These are phyloP conservation scores for Lagenidium sp. DNA, from an alignment of 352 stramenopile genomes.

Conservation along the genomic window DNA sequence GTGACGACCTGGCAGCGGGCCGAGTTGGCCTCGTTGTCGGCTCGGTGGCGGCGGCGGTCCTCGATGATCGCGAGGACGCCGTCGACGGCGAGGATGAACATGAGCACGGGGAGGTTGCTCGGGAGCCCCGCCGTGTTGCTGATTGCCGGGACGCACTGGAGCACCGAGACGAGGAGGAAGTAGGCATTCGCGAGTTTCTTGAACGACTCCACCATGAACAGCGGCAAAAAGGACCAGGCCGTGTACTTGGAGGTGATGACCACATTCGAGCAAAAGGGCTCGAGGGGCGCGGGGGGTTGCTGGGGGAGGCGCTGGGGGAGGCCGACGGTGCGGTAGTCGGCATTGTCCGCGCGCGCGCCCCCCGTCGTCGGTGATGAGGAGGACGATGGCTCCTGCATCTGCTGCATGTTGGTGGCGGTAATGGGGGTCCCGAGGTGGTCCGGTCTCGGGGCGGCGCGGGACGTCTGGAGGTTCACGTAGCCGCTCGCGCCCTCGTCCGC, in stretches of 20 bases:
- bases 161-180: conserved; percentile 85
- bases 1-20: conserved; percentile 47
- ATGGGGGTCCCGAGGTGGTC: background rate
- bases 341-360: background rate
- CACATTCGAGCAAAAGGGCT: conserved; percentile 69
- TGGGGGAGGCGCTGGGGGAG: conserved; percentile 25
- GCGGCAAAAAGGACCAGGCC: conserved; percentile 80
- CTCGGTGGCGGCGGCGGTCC: conserved; percentile 62
- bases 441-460: conserved; percentile 6
- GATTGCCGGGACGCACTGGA: conserved; percentile 78
- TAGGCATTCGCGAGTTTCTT: conserved; percentile 89
- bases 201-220: conserved; percentile 85
- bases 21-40: conserved; percentile 82
- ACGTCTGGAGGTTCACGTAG: conserved; percentile 25
- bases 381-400: background rate
- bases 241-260: conserved; percentile 92
- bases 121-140: conserved; percentile 78
- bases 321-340: conserved; percentile 44
- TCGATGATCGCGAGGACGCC: conserved; percentile 81
- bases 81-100: conserved; percentile 87
- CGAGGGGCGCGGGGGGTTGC: conserved; percentile 7
- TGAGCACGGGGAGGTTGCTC: conserved; percentile 73
- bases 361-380: background rate
- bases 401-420: background rate
- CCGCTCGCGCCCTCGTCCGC: conserved; percentile 6